Evolutionary conservation across 768 basidiomycete species (phyloP).

Genomic region (Lactarius deliciosus): DNA sequence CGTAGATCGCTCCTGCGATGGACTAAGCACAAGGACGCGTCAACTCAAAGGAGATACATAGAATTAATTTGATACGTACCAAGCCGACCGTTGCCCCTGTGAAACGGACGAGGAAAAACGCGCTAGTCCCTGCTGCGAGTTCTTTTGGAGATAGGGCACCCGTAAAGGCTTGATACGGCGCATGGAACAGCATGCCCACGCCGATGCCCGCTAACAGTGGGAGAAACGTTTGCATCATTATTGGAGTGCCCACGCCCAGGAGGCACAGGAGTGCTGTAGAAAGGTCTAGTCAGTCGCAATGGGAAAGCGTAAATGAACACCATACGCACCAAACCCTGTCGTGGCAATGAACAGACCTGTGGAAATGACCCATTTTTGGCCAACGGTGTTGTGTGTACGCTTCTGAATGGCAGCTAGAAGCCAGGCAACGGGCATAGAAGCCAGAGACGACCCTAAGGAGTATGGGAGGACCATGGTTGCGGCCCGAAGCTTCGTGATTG

Average conservation of each 20-base stretch:
- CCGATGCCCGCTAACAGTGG: conserved; percentile 75
- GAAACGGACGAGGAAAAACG: conserved; percentile 85
- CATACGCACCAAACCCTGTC: conserved; percentile 65
- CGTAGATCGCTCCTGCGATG: conserved; percentile 71
- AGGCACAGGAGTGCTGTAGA: conserved; percentile 62
- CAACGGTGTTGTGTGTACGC: conserved; percentile 53
- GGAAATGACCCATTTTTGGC: conserved; percentile 65
- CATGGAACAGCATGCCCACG: conserved; percentile 81
- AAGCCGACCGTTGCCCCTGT: conserved; percentile 82
- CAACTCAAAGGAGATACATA: conserved; percentile 15
- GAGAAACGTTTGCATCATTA: conserved; percentile 49
- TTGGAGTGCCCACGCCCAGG: conserved; percentile 53
- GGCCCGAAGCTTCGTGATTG: conserved; percentile 61
- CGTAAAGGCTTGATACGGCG: conserved; percentile 80
- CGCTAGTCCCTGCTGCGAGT: conserved; percentile 76
- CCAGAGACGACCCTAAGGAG: conserved; percentile 80
- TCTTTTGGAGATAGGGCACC: conserved; percentile 62
- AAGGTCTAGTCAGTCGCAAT: not conserved
- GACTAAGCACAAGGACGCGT: conserved; percentile 46
- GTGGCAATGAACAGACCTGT: conserved; percentile 63
- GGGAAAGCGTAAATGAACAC: not conserved
- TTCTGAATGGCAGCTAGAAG: conserved; percentile 68
- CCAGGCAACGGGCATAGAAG: conserved; percentile 87
- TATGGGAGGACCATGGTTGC: conserved; percentile 78
- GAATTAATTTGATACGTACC: conserved; percentile 43